These are phyloP conservation scores for Neurospora intermedia DNA, from an alignment of 495 filamentous ascomycete genomes.

Conservation along the genomic window DNA sequence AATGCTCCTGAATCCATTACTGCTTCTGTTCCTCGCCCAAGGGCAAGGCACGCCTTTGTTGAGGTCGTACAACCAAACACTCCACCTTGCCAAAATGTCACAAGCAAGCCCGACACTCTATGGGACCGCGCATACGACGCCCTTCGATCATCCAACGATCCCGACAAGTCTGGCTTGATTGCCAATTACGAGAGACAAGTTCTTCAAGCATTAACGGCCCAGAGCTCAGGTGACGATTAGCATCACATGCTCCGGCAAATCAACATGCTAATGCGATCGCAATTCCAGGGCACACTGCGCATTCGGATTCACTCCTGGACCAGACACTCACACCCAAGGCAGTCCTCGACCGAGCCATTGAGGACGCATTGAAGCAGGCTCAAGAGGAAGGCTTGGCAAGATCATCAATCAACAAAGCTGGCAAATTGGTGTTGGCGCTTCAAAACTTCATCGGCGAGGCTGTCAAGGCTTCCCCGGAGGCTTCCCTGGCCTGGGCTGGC, in stretches of 20 bases:
- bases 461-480: conserved; percentile 13
- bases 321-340: not conserved
- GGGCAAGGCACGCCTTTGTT: no score
- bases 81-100: no score
- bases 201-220: accelerated
- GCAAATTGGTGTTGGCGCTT: not conserved
- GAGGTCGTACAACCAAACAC: no score
- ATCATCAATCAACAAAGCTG: conserved; percentile 4
- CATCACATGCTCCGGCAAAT: accelerated
- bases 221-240: not conserved
- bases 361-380: not conserved
- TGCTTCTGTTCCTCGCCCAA: no score
- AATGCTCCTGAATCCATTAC: no score
- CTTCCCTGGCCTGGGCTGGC: conserved; percentile 16
- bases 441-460: conserved; percentile 12
- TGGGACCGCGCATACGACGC: not conserved
- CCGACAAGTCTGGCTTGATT: not conserved
- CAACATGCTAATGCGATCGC: not conserved
- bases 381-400: not conserved
- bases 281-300: not conserved
- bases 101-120: not conserved
- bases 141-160: not conserved
- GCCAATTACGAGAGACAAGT: not conserved
- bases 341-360: not conserved
- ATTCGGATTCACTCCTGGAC: not conserved